Percentiles rank a stretch among this genome's conserved stretches.
These are phyloP conservation scores for Chrysosphaeria jannelii DNA, from an alignment of 2,329 filamentous ascomycete species.

Conservation along the genomic window DNA sequence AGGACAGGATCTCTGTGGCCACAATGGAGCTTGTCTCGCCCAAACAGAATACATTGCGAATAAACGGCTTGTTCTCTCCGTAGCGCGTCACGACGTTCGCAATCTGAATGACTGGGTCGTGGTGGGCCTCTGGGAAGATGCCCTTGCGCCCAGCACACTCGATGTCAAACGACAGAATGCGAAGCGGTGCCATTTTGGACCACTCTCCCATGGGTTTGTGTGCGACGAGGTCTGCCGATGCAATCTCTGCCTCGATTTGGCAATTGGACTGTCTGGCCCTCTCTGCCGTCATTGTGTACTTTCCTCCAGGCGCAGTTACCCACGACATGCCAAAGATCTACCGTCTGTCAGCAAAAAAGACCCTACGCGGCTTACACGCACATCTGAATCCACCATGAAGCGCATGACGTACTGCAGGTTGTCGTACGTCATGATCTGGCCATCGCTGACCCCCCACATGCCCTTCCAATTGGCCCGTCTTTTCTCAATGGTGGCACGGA, in stretches of 20 bases:
- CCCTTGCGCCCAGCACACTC: conserved; percentile 95
- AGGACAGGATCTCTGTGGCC: conserved; percentile 75
- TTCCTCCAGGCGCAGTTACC: conserved; percentile 55
- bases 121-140: conserved; percentile 75
- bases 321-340: conserved; percentile 89
- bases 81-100: conserved; percentile 86
- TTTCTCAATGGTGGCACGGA: conserved; percentile 46
- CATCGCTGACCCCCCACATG: conserved; percentile 40
- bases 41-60: conserved; percentile 87
- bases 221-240: conserved; percentile 57
- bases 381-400: conserved; percentile 97
- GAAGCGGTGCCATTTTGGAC: conserved; percentile 89
- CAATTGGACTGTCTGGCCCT: conserved; percentile 60
- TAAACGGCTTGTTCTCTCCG: conserved; percentile 82
- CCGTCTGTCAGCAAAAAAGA: too few relatives aligned
- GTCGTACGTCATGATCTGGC: conserved; percentile 70
- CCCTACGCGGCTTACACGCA: too few relatives aligned
- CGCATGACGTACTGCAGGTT: conserved; percentile 82
- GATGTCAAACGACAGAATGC: conserved; percentile 90
- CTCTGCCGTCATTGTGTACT: conserved; percentile 39
- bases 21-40: conserved; percentile 82
- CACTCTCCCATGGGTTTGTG: conserved; percentile 79
- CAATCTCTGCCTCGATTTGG: conserved; percentile 75
- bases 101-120: conserved; percentile 92
- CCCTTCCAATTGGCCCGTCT: conserved; percentile 68